Conservation (phyloP, 2,329 filamentous ascomycete species). For the Colletotrichum paranaense region DNA sequence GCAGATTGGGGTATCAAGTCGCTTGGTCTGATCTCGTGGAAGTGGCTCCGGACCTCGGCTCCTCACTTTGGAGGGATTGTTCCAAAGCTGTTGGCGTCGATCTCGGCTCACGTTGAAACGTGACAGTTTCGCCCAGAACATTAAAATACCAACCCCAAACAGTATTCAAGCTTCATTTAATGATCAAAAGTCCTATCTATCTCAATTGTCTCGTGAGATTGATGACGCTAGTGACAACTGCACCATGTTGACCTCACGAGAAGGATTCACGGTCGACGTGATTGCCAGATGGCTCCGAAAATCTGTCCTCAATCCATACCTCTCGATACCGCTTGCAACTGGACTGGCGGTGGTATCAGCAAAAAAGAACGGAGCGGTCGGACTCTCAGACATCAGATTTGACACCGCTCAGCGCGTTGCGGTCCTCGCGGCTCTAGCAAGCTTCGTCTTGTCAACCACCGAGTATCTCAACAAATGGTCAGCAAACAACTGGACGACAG, state of each 20-base stretch:
- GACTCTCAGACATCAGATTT: not conserved
- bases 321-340: slow-evolving; percentile 36
- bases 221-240: no score
- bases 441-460: slow-evolving; percentile 38
- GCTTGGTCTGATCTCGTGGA: not conserved
- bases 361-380: not conserved
- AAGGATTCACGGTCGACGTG: slow-evolving; percentile 42
- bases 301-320: slow-evolving; percentile 38
- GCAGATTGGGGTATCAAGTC: not conserved
- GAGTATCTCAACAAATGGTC: slow-evolving; percentile 39
- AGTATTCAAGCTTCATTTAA: not conserved
- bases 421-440: slow-evolving; percentile 29
- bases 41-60: slow-evolving; percentile 11
- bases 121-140: slow-evolving; percentile 14
- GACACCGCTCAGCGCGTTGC: slow-evolving; percentile 7
- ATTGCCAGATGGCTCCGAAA: slow-evolving; percentile 35
- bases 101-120: slow-evolving; percentile 26
- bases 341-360: slow-evolving; percentile 21
- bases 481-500: slow-evolving; percentile 41
- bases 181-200: not conserved
- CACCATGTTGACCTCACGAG: slow-evolving; percentile 29
- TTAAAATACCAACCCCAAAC: not conserved
- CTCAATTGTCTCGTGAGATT: no score
- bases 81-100: not conserved
- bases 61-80: not conserved